Evolutionary conservation across 2,329 filamentous ascomycete genomes (phyloP), one percentile per base, ranked within the genome.

Genomic region (Fusarium sp.): DNA sequence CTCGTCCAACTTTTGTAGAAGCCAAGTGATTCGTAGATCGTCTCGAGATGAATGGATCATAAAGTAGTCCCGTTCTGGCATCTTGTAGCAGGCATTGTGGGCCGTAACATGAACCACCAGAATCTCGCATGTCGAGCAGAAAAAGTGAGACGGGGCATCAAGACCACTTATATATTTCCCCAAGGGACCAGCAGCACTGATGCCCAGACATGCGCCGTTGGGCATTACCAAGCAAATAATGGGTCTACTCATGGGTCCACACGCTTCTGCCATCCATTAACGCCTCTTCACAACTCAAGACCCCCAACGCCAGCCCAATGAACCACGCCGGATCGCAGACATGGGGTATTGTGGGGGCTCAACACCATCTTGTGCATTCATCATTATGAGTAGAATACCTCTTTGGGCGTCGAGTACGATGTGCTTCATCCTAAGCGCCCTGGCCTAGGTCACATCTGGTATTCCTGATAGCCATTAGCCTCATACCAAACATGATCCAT

Each of bases 91-190:
- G 13, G 30, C 16, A 30, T 44, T 27, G 43, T 39, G 18, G 41
- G 51, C 39, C 13, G 18, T 52, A 61, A 53, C 27, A 46, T 37
- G 55, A 43, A 59, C 54, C 27, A 37, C 27, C 57, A 37, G 30
- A 28, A 51, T 30, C 36, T 41, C 36, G 36, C 36, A 12, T 31
- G 27, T 51, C 31, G 18, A 27, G 30, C 6, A 15, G 46, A 34
- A 7, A 15, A 16, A 43, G 53, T 28, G 28, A 52, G 43, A 56
- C 27, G 61, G 62, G 68, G 43, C 57, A 44, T 40, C 30, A n/a
- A 56, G 30, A 13, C 58, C 65, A 50, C 40, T 69, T 71, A 71
- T 71, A 71, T 66, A 55, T 58, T 40, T 50, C 41, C 16, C 37
- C 34, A 57, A 13, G 48, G 23, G 47, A 62, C 59, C 28, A 51